These are phyloP conservation scores for Cryphonectria parasitica DNA, from an alignment of 2,329 filamentous ascomycete species.

Conservation along the genomic window DNA sequence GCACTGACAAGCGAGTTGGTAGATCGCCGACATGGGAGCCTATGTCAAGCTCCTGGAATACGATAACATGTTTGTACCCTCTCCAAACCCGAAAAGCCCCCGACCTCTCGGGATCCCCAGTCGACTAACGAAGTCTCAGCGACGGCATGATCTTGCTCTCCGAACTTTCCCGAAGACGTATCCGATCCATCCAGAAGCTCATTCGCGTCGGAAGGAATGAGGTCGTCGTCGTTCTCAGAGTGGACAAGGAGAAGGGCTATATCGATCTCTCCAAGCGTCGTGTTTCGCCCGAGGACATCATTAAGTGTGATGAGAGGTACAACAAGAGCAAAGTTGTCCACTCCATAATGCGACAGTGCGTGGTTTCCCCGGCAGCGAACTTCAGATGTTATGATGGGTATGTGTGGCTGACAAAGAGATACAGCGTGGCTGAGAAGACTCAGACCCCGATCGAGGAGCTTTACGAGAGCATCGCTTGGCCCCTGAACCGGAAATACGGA, in stretches of 20 bases:
- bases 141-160: slow-evolving; percentile 99
- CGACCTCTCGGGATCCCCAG: background rate
- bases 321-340: slow-evolving; percentile 99
- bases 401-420: background rate
- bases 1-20: slow-evolving; percentile 26
- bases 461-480: slow-evolving; percentile 95
- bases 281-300: slow-evolving; percentile 95
- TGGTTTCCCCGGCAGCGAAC: background rate
- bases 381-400: background rate
- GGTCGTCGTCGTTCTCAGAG: slow-evolving; percentile 96
- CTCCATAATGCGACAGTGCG: slow-evolving; percentile 82
- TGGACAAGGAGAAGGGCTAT: slow-evolving; percentile 98
- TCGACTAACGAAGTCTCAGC: slow-evolving; percentile 28
- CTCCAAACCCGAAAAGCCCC: background rate
- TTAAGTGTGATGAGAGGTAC: slow-evolving; percentile 98
- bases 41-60: slow-evolving; percentile 99
- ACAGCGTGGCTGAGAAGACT: slow-evolving; percentile 91
- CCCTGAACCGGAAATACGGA: slow-evolving; percentile 95
- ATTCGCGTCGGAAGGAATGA: slow-evolving; percentile 98
- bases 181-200: slow-evolving; percentile 97
- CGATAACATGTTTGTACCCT: slow-evolving; percentile 75
- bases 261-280: slow-evolving; percentile 98
- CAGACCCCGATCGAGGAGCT: slow-evolving; percentile 90
- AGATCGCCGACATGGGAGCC: slow-evolving; percentile 99
- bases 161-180: slow-evolving; percentile 96